A percentile compares a stretch with the other conserved stretches of the same genome.
These are phyloP conservation scores for Fusarium kyushuense DNA, from an alignment of 2,329 filamentous ascomycete genomes.

Conservation along the genomic window DNA sequence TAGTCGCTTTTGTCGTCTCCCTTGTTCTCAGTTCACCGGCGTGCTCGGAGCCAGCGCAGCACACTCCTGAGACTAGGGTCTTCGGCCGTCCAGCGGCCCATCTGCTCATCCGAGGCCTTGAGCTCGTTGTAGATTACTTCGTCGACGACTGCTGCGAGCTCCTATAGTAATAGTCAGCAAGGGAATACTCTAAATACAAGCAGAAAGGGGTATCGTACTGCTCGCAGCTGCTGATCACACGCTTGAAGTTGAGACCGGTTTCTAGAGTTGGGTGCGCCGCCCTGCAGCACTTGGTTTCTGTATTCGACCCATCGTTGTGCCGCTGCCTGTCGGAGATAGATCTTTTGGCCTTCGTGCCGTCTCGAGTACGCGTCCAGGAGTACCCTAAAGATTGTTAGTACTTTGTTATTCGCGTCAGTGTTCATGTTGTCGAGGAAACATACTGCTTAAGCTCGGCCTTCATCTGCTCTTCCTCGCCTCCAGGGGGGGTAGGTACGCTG, in stretches of 20 bases:
- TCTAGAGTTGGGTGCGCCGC: constrained; percentile 60
- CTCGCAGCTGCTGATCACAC: constrained; percentile 68
- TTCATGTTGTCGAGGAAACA: constrained; percentile 42
- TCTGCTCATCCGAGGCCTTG: constrained; percentile 63
- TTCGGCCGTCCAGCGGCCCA: constrained; percentile 72
- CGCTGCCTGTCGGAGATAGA: constrained; percentile 70
- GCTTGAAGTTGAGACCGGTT: constrained; percentile 63
- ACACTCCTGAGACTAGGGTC: constrained; percentile 70
- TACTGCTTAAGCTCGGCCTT: constrained; percentile 74
- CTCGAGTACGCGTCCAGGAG: constrained; percentile 70
- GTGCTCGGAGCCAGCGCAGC: constrained; percentile 67
- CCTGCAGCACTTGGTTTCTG: constrained; percentile 65
- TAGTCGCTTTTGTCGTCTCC: constrained; percentile 23
- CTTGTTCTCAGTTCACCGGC: constrained; percentile 37
- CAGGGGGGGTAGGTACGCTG: constrained; percentile 64
- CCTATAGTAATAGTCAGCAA: constrained; percentile 50
- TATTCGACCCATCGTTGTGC: constrained; percentile 70
- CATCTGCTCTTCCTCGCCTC: constrained; percentile 68
- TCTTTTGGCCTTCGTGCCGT: constrained; percentile 73
- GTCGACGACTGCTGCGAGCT: constrained; percentile 69
- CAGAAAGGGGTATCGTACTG: constrained; percentile 57
- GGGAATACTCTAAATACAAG: background rate
- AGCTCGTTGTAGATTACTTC: constrained; percentile 69
- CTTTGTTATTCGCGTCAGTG: background rate
- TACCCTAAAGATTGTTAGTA: constrained; percentile 57